Evolutionary conservation across 129 eudicot genomes (phyloP), one percentile per base, ranked within the genome.

Genomic region (Helianthus tuberosus): DNA sequence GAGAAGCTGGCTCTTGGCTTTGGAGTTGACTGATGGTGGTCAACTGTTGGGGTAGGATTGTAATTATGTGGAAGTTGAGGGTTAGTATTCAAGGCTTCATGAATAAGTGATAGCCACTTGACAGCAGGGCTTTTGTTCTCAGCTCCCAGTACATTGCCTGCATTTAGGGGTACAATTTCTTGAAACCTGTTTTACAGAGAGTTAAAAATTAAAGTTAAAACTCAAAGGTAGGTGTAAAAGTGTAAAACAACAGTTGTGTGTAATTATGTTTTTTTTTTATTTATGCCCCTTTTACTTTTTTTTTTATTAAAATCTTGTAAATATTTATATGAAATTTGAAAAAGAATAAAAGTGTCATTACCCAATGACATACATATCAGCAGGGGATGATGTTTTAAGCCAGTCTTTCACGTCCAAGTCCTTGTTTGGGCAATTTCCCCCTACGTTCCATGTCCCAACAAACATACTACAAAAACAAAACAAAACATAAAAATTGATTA

Each of bases 371-470:
- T 89, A 92, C 35, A 92, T 84, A 59, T 92, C 84, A 9, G 96
- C 93, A n/a, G 84, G 94, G 5, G 86, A 77, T 77, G 88, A 75
- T 39, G 87, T 81, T 20, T 39, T 75, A 12, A 92, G 78, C 94
- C 93, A 92, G 49, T 92, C 88, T 9, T 63, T 73, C 11, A 92
- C 75, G 46, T 89, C 83, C 58, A 89, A 70, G 23, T 64, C 91
- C 7, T 85, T 82, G 8, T 87, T 75, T 36, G 98, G 98, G 32
- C 88, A 68, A 69, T 85, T 87, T 68, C 98, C 98, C 52, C 96
- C 98, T 6, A 92, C 98, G 64, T 92, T 92, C 98, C 98, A 92
- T 53, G 98, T 92, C 67, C 98, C 96, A 51, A 92, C 98, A 47
- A 87, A 86, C 96, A 92, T 89, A 63, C 98, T 92, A 49, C 58